These are phyloP conservation scores for Cyberlindnera mississippiensis DNA, from an alignment of 805 yeast genomes.

Conservation along the genomic window DNA sequence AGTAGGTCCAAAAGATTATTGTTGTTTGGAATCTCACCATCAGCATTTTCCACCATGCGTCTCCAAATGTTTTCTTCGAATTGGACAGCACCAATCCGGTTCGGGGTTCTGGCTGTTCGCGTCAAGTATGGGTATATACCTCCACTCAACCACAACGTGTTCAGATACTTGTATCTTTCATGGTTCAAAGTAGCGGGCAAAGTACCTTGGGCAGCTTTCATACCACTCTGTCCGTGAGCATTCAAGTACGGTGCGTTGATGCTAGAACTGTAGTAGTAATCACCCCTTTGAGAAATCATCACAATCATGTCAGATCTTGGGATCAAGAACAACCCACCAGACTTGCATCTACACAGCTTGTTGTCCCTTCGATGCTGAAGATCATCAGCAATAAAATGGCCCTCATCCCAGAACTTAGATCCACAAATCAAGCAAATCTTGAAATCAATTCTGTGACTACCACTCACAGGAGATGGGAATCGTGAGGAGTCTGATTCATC, in stretches of 20 bases:
- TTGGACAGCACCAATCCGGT: not conserved
- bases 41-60: not conserved
- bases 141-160: conserved; percentile 58
- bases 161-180: conserved; percentile 52
- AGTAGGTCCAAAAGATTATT: not conserved
- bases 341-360: conserved; percentile 18
- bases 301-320: conserved; percentile 34
- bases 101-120: conserved; percentile 21
- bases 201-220: conserved; percentile 49
- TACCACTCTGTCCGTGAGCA: conserved; percentile 70
- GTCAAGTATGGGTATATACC: conserved; percentile 48
- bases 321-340: conserved; percentile 33
- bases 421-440: conserved; percentile 46
- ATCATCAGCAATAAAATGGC: conserved; percentile 29
- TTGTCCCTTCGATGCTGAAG: conserved; percentile 28
- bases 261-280: conserved; percentile 31
- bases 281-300: conserved; percentile 18
- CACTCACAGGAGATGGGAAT: conserved; percentile 15
- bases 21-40: not conserved
- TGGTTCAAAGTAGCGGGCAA: conserved; percentile 49
- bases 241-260: conserved; percentile 70
- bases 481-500: conserved; percentile 7
- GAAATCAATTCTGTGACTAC: conserved; percentile 34
- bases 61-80: not conserved
- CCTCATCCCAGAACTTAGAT: conserved; percentile 33